Evolutionary conservation across 345 rosid species (phyloP), one percentile per base, ranked within the genome.

Genomic region (Citrus australasica): DNA sequence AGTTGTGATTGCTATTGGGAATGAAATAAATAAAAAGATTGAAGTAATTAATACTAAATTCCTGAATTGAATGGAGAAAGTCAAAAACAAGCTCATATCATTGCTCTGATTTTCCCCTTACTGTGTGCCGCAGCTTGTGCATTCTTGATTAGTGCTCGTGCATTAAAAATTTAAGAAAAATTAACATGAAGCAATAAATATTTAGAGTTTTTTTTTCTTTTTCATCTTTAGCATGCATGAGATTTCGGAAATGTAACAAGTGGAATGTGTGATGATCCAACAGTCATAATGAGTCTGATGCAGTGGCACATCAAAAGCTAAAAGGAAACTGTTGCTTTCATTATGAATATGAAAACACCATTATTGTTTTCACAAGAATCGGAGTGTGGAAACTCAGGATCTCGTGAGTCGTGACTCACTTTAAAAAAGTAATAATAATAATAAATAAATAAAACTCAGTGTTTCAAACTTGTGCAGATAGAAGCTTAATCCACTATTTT

Each of bases 281-380:
- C 17, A 24, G 28, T 8, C 2, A 10, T 38, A 4, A 14, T 65
- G n/a, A 10, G 40, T 76, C 53, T n/a, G 63, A 67, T 53, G 68
- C 11, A 71, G 33, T 67, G 80, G 66, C 63, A 66, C 59, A 37
- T 79, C 22, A 40, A 71, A 67, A 42, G 55, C 56, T 21, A 42
- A 24, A 24, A n/a, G 5, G 9, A 1, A 1, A 53, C 7, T 53
- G 7, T 17, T 16, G 22, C 21, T 53, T 63, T 63, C 27, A 28
- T 30, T 21, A 21, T 9, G 19, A 2, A 51, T 66, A 7, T 27
- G 38, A 51, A 16, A 33, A 68, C 60, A 25, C 61, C 73, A 60
- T 72, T 14, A 53, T 42, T 51, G 67, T 35, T 30, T 51, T 46
- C 77, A 37, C 76, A 53, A 48, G 32, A 14, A 33, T 1, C 70